Conservation (phyloP, 495 filamentous ascomycete genomes). For the Aeminium ludgeri region DNA sequence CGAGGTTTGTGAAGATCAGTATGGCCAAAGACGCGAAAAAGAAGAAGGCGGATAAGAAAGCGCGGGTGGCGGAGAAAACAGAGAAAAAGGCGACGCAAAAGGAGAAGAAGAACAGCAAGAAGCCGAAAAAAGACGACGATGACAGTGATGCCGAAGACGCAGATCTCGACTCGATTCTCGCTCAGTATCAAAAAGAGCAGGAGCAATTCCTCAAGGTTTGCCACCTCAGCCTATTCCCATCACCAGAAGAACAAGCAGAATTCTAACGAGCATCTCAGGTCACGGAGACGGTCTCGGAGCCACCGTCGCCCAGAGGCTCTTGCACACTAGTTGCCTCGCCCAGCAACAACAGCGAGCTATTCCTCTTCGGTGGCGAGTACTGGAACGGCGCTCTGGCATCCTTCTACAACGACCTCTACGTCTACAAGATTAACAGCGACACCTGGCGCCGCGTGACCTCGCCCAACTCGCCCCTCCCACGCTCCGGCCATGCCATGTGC, state of each 20-base stretch:
- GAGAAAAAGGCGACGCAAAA: constrained; percentile 47
- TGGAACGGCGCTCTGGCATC: constrained; percentile 45
- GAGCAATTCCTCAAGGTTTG: constrained; percentile 83
- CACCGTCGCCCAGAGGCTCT: constrained; percentile 46
- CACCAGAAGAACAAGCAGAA: too few species aligned
- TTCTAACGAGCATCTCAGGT: too few species aligned
- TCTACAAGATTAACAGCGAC: constrained; percentile 73
- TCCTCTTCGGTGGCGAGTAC: constrained; percentile 74
- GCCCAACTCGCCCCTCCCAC: constrained; percentile 79
- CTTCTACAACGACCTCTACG: constrained; percentile 60
- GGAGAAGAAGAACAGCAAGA: constrained; percentile 41
- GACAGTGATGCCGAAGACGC: constrained; percentile 79
- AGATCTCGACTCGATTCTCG: constrained; percentile 93
- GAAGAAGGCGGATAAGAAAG: constrained; percentile 44
- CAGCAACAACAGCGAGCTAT: constrained; percentile 69
- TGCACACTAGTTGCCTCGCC: constrained; percentile 74
- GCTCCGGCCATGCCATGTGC: constrained; percentile 85
- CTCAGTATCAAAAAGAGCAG: constrained; percentile 65
- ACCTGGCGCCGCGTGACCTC: constrained; percentile 79
- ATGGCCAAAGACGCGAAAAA: constrained; percentile 13
- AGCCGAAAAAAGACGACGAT: constrained; percentile 34
- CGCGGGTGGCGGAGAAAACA: constrained; percentile 44
- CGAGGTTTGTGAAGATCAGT: background rate
- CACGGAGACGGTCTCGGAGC: constrained; percentile 59
- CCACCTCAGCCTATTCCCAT: too few species aligned